Conservation (phyloP, 129 eudicot species). For the Glebionis coronaria region DNA sequence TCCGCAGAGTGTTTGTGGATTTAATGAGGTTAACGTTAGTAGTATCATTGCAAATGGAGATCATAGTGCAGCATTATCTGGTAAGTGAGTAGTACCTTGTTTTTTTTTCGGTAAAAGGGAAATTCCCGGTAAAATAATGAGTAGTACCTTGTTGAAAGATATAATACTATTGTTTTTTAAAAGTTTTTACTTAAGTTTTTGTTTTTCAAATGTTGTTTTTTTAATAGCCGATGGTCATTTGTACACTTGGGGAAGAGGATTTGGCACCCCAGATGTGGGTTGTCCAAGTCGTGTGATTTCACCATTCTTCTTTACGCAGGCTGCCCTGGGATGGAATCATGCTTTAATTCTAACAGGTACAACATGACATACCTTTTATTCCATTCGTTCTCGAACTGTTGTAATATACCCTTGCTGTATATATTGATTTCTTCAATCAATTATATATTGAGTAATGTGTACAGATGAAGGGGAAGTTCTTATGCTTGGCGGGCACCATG, state of each 20-base stretch:
- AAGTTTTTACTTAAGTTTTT: constrained; percentile 1
- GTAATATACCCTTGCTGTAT: background rate
- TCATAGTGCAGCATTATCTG: constrained; percentile 83
- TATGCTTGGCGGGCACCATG: constrained; percentile 72
- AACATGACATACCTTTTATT: background rate
- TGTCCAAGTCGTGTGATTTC: constrained; percentile 38
- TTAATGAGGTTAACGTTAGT: constrained; percentile 39
- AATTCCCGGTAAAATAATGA: no score
- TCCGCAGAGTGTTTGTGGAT: constrained; percentile 56
- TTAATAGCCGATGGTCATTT: constrained; percentile 51
- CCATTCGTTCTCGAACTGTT: background rate
- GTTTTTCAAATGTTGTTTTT: background rate
- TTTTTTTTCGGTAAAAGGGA: no score
- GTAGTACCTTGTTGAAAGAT: background rate
- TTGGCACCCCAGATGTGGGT: constrained; percentile 39
- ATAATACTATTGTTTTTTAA: background rate
- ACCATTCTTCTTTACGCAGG: constrained; percentile 42
- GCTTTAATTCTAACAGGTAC: constrained; percentile 58
- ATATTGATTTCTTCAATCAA: background rate
- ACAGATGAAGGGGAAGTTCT: constrained; percentile 58
- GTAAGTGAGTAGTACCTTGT: constrained; percentile 43
- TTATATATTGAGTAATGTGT: background rate
- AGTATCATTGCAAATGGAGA: constrained; percentile 81
- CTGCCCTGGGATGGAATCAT: constrained; percentile 89
- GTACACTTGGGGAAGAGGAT: constrained; percentile 95